Evolutionary conservation across 2,329 filamentous ascomycete genomes (phyloP).

Genomic region (Penicillium rolfsii): DNA sequence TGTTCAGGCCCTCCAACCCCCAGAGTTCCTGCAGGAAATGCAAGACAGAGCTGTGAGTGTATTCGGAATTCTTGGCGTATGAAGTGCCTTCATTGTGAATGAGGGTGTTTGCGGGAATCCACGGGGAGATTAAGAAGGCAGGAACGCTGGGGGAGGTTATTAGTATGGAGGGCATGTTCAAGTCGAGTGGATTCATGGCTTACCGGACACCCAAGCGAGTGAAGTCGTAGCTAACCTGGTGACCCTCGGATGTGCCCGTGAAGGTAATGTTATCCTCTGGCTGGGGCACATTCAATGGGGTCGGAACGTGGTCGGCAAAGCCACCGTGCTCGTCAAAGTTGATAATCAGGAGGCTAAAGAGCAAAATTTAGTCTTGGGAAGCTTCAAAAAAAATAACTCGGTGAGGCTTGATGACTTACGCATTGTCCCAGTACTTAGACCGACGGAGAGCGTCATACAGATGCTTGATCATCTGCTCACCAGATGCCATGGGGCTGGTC

Average conservation of each 20-base stretch:
- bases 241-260: constrained; percentile 35
- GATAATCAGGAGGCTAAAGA: constrained; percentile 40
- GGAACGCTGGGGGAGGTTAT: constrained; percentile 34
- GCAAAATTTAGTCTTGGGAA: not conserved
- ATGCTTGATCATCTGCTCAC: constrained; percentile 47
- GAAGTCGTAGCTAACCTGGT: constrained; percentile 44
- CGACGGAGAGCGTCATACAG: constrained; percentile 48
- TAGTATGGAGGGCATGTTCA: not conserved
- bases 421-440: constrained; percentile 46
- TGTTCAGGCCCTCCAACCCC: constrained; percentile 45
- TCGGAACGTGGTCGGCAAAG: constrained; percentile 47
- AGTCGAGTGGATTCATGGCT: not conserved
- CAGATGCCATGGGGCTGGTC: constrained; percentile 43
- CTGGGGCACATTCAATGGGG: constrained; percentile 42
- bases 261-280: constrained; percentile 41
- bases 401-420: constrained; percentile 21
- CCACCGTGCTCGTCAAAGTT: constrained; percentile 50
- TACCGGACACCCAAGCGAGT: constrained; percentile 45
- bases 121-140: constrained; percentile 44
- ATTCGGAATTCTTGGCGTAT: constrained; percentile 42
- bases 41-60: constrained; percentile 46
- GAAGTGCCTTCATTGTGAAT: constrained; percentile 45
- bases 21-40: constrained; percentile 49
- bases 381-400: not conserved
- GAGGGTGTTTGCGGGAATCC: constrained; percentile 36